Conservation (phyloP, 768 basidiomycete species). For the Tulasnella sp. region DNA sequence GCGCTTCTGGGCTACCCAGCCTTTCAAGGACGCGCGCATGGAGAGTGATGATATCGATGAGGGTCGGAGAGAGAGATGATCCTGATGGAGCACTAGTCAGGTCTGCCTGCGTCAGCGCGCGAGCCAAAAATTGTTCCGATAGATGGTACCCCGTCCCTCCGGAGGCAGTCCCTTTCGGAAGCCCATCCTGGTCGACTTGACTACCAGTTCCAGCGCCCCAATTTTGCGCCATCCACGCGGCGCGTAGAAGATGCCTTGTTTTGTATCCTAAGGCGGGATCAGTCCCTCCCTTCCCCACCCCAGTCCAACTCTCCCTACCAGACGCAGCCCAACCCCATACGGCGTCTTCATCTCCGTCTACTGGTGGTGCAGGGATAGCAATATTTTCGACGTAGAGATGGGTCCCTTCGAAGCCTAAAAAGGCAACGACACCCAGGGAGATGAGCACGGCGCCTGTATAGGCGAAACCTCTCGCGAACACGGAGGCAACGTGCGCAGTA, state of each 20-base stretch:
- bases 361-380: conserved; percentile 32
- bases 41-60: conserved; percentile 43
- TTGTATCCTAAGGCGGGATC: conserved; percentile 55
- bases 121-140: conserved; percentile 7
- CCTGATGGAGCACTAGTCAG: no score
- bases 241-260: conserved; percentile 51
- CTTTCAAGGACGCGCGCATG: conserved; percentile 51
- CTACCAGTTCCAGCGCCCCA: conserved; percentile 44
- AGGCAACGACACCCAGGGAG: conserved; percentile 7
- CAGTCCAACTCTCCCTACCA: conserved; percentile 53
- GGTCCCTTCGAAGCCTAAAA: conserved; percentile 38
- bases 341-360: conserved; percentile 34
- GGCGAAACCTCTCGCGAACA: background rate
- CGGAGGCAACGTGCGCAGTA: background rate
- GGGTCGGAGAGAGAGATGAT: conserved; percentile 28
- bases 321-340: conserved; percentile 52
- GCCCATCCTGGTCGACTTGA: conserved; percentile 28
- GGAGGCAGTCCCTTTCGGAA: background rate
- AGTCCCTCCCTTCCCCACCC: conserved; percentile 45
- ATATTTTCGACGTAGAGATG: conserved; percentile 58
- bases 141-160: background rate
- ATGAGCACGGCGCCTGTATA: conserved; percentile 6
- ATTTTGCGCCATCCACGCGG: conserved; percentile 61
- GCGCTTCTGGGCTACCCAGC: conserved; percentile 41
- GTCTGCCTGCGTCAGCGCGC: conserved; percentile 6